Evolutionary conservation across 805 yeast genomes (phyloP), one percentile per base, ranked within the genome.

Genomic region (Zygosaccharomyces lentus): DNA sequence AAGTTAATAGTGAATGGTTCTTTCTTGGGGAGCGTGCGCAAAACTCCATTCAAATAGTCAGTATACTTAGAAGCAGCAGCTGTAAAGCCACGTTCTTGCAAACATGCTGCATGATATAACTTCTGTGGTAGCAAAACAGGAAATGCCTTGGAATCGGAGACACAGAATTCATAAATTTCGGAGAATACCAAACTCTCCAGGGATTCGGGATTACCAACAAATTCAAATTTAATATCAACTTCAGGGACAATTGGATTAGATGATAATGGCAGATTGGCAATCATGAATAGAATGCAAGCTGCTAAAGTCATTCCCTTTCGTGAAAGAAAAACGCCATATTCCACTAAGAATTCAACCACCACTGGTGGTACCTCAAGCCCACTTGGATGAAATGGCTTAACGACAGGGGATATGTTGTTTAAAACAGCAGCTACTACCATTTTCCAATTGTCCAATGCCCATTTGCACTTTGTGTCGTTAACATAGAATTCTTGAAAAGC

Each of bases 151-250:
- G 70, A 60, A 36, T 66, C 68, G 2, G 69, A 58, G 12, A 61
- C 57, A 31, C 73, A 61, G 56, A 70, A 82, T 61, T 87, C 95
- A 58, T 82, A 86, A 4, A 85, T 64, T 59, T 87, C 95, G 4
- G 84, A 79, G 58, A 84, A 73, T 23, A 82, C 59, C 31, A 75
- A 58, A 17, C 77, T 62, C 41, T 78, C 80, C 26, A 71, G 53
- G 24, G 77, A 56, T 31, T 48, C 48, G 13, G 60, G 51, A n/a
- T 48, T 66, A 2, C 77, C 78, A 15, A 78, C 65, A 30, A 60
- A 55, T 1, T 69, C 54, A 48, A 78, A 77, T 6, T 56, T 50
- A 1, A 68, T 66, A 16, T 69, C 67, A 8, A 65, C 57, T 13
- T 57, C 59, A 9, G 54, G 50, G 10, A 54, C 16, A 6, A 64